Evolutionary conservation across 495 filamentous ascomycete species (phyloP).

Genomic region (Aspergillus panamensis): DNA sequence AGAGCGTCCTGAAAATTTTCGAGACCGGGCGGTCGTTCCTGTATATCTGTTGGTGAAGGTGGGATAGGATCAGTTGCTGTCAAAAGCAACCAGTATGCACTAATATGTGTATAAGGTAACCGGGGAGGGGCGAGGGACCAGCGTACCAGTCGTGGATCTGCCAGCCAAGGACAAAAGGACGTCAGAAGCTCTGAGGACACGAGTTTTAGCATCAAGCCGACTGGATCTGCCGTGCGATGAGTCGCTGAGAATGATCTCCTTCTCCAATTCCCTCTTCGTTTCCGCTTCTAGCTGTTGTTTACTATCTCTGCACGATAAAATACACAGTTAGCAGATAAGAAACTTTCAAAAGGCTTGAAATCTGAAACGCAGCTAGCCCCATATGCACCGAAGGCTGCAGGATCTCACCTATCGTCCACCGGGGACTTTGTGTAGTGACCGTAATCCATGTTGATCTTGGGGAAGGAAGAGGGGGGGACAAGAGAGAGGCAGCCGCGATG

Average conservation of each 20-base stretch:
- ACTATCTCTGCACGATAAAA: constrained; percentile 13
- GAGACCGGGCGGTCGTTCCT: constrained; percentile 18
- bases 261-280: constrained; percentile 18
- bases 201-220: constrained; percentile 16
- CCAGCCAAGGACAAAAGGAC: constrained; percentile 25
- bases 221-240: constrained; percentile 15
- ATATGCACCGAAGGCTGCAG: neutral
- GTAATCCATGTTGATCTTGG: constrained; percentile 10
- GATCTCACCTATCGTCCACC: constrained; percentile 17
- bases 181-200: constrained; percentile 25
- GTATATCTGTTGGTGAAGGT: constrained; percentile 4
- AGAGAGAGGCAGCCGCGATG: constrained; percentile 3
- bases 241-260: constrained; percentile 18
- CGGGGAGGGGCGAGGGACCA: neutral
- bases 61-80: constrained; percentile 1
- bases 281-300: constrained; percentile 9
- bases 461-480: neutral
- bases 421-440: constrained; percentile 8
- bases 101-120: constrained; percentile 6
- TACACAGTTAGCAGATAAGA: neutral
- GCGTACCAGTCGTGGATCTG: constrained; percentile 22
- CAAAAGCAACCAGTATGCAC: neutral
- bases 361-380: neutral
- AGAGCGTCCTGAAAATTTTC: constrained; percentile 30
- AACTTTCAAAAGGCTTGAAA: neutral